Conservation (phyloP, 2,329 filamentous ascomycete genomes). For the Trichoderma atrobrunneum region DNA sequence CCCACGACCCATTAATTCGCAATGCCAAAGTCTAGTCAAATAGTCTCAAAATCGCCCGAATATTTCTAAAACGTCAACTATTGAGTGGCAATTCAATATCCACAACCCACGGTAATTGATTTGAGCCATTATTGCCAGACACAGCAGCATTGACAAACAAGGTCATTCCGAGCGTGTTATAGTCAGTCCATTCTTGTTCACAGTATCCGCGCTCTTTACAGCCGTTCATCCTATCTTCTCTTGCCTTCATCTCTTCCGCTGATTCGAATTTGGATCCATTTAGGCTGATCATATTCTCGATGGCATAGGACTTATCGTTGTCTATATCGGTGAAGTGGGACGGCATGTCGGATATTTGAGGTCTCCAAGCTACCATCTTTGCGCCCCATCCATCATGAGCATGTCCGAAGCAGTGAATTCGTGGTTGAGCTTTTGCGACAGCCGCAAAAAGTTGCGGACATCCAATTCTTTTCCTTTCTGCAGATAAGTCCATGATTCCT, state of each 20-base stretch:
- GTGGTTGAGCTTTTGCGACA: slow-evolving; percentile 30
- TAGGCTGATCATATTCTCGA: slow-evolving; percentile 34
- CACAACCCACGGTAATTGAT: slow-evolving; percentile 22
- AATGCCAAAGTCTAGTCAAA: no score
- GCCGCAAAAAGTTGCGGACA: slow-evolving; percentile 27
- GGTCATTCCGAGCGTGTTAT: slow-evolving; percentile 15
- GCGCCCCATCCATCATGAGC: slow-evolving; percentile 36
- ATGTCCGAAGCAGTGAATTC: slow-evolving; percentile 39
- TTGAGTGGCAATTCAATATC: slow-evolving; percentile 21
- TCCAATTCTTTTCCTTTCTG: slow-evolving; percentile 28
- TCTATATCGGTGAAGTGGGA: slow-evolving; percentile 50
- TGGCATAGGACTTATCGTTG: slow-evolving; percentile 38
- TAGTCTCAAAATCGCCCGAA: no score
- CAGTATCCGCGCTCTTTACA: neutral
- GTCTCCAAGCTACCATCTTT: slow-evolving; percentile 48
- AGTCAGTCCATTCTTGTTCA: neutral
- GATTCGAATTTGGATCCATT: neutral
- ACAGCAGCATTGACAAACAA: slow-evolving; percentile 27
- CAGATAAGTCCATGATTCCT: slow-evolving; percentile 42
- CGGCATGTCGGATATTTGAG: slow-evolving; percentile 26
- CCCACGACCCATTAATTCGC: no score
- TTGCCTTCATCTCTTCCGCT: neutral
- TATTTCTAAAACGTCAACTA: no score
- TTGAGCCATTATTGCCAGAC: neutral
- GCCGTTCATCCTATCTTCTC: neutral